Base-by-base conservation (phyloP, 2,329 filamentous ascomycete genomes). In the Botrytis tulipae region DNA sequence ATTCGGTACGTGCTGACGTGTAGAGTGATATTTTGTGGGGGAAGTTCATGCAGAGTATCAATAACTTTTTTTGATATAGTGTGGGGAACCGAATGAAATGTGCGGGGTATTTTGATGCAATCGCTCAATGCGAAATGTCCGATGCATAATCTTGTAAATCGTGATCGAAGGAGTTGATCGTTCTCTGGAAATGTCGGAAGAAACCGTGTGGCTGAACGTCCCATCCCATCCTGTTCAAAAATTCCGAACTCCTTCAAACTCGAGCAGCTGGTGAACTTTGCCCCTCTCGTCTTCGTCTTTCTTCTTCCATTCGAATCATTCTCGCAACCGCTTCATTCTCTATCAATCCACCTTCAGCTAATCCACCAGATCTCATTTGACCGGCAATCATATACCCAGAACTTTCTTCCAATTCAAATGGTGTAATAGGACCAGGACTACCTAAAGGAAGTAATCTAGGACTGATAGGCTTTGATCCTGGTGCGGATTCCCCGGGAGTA, bases 371-470 rank as follows among this genome's bases (percentile, higher is more conserved):
- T 63, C 72, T 60, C 51, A 54, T 67, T 44, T 73, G 48, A 51
- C 77, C 76, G 22, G 77, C 79, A 57, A 76, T 72, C 29, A 80
- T 72, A 73, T 80, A 80, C 4, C 78, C 77, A 32, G 75, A 76
- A 61, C 74, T 73, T 59, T 79, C 85, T 57, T 85, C 84, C 10
- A 91, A 80, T 29, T 88, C 87, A 84, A 90, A 89, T 1, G 89
- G 88, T 1, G 89, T 90, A 22, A 90, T 88, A 0, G 88, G 88
- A 0, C 88, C 88, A 0, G 88, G 88, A 73, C 88, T 89, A 5
- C 87, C 87, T 18, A 89, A 78, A 0, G 88, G 88, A 60, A 81
- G 80, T 9, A 90, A 81, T 42, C 85, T 81, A 1, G 87, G 87
- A 3, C 86, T 86, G 22, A 79, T 73, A 1, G 88, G 88, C 72